Base-by-base conservation (phyloP, 2,329 filamentous ascomycete species). In the Pseudogymnoascus sp. region DNA sequence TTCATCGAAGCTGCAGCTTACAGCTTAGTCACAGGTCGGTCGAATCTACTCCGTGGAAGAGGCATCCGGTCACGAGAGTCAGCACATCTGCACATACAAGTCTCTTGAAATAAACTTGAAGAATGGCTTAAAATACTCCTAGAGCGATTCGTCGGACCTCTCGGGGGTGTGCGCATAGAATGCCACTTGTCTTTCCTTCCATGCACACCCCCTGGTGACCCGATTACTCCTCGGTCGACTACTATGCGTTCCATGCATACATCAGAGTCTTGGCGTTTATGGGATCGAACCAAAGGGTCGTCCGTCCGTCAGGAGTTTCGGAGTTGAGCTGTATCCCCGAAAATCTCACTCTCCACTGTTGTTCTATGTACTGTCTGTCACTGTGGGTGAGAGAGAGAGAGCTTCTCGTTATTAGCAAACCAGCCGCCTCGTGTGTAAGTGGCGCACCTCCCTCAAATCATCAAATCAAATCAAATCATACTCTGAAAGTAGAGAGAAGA, bases 271-370 rank as follows among this genome's bases (percentile, higher is more conserved):
- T 56, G 50, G 50, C 50, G 28, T 56, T 35, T 56, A 35, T 33
- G 21, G n/a, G 5, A 56, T 33, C 50, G 50, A 56, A 33, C 50
- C 47, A 56, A 12, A 33, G n/a, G 28, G 50, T 56, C 11, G 23
- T 53, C 47, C 25, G n/a, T 31, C 25, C n/a, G 28, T 56, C 50
- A 33, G 28, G 28, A 56, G 28, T 56, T 35, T 56, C 50, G 50
- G 50, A 56, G 28, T 56, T 56, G 50, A 56, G 50, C 10, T 56
- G 50, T 56, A 56, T 56, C 50, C 50, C 50, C 50, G 50, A 31
- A 33, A 56, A 56, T 56, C 50, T 56, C 50, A 56, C 50, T 56
- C 50, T 56, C 50, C 50, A 56, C 50, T 33, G 33, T 28, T 33
- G 10, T 33, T 7, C 5, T 18, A 18, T 33, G 50, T 56, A 56